These are phyloP conservation scores for Xylaria sp. DNA, from an alignment of 2,329 filamentous ascomycete species.

Conservation along the genomic window DNA sequence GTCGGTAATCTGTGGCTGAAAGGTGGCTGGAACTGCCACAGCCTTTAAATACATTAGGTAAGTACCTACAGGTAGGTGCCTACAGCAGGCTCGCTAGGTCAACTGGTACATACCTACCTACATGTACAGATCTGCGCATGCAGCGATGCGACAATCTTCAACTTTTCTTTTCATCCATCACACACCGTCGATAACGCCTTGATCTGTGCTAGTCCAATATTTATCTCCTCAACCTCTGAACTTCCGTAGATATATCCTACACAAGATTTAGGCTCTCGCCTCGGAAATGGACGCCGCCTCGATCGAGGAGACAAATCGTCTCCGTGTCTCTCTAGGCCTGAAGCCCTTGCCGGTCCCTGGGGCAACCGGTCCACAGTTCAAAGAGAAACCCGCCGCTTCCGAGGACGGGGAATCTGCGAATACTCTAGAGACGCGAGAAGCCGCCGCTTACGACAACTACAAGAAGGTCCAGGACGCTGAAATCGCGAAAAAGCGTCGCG, in stretches of 20 bases:
- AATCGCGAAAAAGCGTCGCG: conserved; percentile 75
- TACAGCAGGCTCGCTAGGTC: no score
- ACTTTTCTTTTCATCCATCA: conserved; percentile 4
- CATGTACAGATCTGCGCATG: no score
- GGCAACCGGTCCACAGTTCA: conserved; percentile 49
- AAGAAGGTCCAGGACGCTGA: conserved; percentile 71
- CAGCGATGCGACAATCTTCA: conserved; percentile 12
- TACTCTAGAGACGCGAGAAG: conserved; percentile 82
- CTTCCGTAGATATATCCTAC: not conserved
- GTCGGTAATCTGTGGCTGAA: conserved; percentile 17
- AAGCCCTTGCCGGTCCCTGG: conserved; percentile 87
- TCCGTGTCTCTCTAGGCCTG: conserved; percentile 86
- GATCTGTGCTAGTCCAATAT: not conserved
- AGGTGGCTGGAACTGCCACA: not conserved
- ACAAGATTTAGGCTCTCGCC: not conserved
- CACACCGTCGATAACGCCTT: not conserved
- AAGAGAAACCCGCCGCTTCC: conserved; percentile 45
- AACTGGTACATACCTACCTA: no score
- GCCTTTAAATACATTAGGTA: not conserved
- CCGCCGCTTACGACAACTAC: conserved; percentile 75
- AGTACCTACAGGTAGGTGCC: no score
- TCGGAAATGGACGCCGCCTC: conserved; percentile 68
- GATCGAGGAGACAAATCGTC: conserved; percentile 92
- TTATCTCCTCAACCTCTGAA: not conserved
- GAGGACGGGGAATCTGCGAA: conserved; percentile 68